These are phyloP conservation scores for Tetracladium marchalianum DNA, from an alignment of 495 filamentous ascomycete genomes.

Conservation along the genomic window DNA sequence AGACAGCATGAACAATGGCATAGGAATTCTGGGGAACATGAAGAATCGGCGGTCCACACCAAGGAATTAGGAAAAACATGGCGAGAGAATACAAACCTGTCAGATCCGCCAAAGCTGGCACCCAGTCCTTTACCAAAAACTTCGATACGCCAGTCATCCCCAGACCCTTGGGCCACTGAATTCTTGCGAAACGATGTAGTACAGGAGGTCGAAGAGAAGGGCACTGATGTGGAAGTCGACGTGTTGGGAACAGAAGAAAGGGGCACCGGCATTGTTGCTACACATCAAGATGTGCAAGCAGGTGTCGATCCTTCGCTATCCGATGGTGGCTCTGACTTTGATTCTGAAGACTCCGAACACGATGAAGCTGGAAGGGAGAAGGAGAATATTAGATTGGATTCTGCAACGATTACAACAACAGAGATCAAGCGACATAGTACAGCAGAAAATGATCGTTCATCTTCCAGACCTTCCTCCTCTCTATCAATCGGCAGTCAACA, in stretches of 20 bases:
- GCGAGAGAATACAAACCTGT: not conserved
- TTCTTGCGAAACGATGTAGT: constrained; percentile 21
- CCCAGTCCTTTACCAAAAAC: constrained; percentile 8
- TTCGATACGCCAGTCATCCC: constrained; percentile 32
- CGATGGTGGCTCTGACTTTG: too few species aligned
- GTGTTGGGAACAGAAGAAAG: not conserved
- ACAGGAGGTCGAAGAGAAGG: constrained; percentile 7
- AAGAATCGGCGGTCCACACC: not conserved
- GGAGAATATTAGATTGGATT: too few species aligned
- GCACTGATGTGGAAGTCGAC: not conserved
- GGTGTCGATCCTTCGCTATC: too few species aligned
- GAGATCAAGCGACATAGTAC: too few species aligned
- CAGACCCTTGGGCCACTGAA: constrained; percentile 40
- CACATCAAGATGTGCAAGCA: constrained; percentile 4
- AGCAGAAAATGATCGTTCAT: constrained; percentile 13
- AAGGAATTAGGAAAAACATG: constrained; percentile 1
- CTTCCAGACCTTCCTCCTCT: constrained; percentile 29
- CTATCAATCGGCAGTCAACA: constrained; percentile 31
- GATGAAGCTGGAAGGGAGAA: too few species aligned
- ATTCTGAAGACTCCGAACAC: too few species aligned
- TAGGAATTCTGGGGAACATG: not conserved
- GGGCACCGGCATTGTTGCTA: not conserved
- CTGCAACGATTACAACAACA: not conserved
- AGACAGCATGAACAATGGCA: constrained; percentile 4
- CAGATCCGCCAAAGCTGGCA: not conserved